phyloP scores from a whole-genome alignment of 2,329 filamentous ascomycete species.

The Aspergillus vadensis region DNA sequence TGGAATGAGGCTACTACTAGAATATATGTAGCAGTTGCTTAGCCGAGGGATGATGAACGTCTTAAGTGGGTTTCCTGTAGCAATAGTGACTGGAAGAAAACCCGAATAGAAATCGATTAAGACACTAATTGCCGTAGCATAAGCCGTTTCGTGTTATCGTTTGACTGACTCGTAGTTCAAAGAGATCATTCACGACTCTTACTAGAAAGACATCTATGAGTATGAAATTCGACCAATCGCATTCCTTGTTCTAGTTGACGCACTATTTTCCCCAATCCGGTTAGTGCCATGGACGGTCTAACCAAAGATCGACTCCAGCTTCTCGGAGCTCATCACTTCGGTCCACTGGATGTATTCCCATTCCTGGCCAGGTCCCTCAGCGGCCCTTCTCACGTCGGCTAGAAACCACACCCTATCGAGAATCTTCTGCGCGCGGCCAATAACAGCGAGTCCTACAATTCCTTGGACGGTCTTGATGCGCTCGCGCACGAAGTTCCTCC shows the following conservation, averaged over 20 bases:
- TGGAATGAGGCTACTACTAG: too few relatives aligned
- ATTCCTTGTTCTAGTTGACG: neutral
- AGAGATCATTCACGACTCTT: neutral
- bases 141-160: too few relatives aligned
- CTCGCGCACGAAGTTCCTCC: neutral
- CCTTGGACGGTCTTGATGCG: neutral
- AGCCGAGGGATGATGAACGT: too few relatives aligned
- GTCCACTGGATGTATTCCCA: neutral
- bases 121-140: too few relatives aligned
- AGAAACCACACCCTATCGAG: conserved; percentile 11
- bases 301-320: conserved; percentile 1
- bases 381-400: neutral
- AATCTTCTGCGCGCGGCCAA: conserved; percentile 7
- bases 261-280: conserved; percentile 5
- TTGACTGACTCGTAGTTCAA: too few relatives aligned
- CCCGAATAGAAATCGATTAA: too few relatives aligned
- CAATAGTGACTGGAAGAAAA: too few relatives aligned
- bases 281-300: neutral
- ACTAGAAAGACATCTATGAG: neutral
- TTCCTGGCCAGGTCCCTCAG: neutral
- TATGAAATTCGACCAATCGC: neutral
- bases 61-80: too few relatives aligned
- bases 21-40: too few relatives aligned
- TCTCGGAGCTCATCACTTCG: conserved; percentile 7
- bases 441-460: neutral